phyloP scores from a whole-genome alignment of 2,329 filamentous ascomycete species.

The Aureobasidium pullulans region DNA sequence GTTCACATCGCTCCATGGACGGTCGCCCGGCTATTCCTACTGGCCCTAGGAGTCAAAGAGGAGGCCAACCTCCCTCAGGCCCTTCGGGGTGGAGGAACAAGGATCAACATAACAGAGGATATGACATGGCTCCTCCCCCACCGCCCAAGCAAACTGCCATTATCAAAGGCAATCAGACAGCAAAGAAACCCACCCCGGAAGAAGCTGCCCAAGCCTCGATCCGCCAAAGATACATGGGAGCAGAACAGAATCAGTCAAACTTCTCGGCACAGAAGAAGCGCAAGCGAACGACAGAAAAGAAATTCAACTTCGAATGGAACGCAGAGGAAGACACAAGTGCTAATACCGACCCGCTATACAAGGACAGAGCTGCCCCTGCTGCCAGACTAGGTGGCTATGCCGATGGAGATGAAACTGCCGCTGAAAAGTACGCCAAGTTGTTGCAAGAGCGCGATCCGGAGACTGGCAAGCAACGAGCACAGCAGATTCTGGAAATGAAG shows the following conservation, averaged over 20 bases:
- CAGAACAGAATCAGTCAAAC: constrained; percentile 75
- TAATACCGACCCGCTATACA: constrained; percentile 76
- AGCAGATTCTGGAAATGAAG: constrained; percentile 79
- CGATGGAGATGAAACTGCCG: constrained; percentile 45
- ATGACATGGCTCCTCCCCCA: constrained; percentile 47
- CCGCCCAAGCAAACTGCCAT: constrained; percentile 36
- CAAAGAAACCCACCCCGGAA: constrained; percentile 41
- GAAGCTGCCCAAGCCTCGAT: constrained; percentile 67
- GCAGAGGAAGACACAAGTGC: constrained; percentile 84
- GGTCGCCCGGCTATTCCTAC: constrained; percentile 50
- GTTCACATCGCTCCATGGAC: not conserved
- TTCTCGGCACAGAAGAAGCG: constrained; percentile 97
- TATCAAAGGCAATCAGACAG: constrained; percentile 29
- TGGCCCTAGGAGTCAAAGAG: constrained; percentile 56
- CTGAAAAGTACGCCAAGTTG: constrained; percentile 55
- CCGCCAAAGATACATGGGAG: constrained; percentile 81
- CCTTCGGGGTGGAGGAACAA: constrained; percentile 40
- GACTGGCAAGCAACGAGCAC: constrained; percentile 67
- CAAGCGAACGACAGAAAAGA: constrained; percentile 84
- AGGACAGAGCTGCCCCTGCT: constrained; percentile 56
- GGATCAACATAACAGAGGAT: constrained; percentile 34
- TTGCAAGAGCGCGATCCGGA: constrained; percentile 69
- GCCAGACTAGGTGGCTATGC: constrained; percentile 61
- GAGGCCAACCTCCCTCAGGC: not conserved
- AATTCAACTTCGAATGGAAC: constrained; percentile 99